Percentiles rank a stretch among this genome's conserved stretches.
Evolutionary conservation across 164 flowering plant species (phyloP).

Genomic region (Brasenia schreberi): DNA sequence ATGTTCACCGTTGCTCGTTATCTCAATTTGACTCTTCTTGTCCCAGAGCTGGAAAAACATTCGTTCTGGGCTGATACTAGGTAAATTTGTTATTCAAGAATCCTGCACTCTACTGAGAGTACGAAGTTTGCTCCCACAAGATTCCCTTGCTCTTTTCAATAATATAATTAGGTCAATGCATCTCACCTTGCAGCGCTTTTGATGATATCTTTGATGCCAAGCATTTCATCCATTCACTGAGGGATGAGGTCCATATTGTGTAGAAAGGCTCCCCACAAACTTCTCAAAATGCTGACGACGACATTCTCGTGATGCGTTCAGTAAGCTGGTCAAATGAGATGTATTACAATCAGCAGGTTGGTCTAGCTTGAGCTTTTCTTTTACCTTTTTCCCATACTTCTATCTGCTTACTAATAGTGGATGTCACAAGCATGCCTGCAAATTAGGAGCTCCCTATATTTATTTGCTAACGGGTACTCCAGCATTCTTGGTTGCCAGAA

Average conservation of each 20-base stretch:
- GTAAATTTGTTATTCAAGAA: conserved; percentile 15
- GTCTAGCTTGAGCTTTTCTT: not conserved
- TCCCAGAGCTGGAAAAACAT: conserved; percentile 86
- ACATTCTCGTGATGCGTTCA: conserved; percentile 53
- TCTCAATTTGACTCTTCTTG: conserved; percentile 68
- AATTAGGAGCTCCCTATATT: not conserved
- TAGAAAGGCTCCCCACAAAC: no score
- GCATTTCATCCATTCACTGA: conserved; percentile 72
- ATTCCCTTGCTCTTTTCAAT: not conserved
- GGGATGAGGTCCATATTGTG: conserved; percentile 84
- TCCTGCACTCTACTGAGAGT: not conserved
- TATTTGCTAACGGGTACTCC: not conserved
- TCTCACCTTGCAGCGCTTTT: conserved; percentile 45
- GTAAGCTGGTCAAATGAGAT: conserved; percentile 88
- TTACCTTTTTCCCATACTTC: not conserved
- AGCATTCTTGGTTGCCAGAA: no score
- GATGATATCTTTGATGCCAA: conserved; percentile 71
- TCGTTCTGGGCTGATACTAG: conserved; percentile 96
- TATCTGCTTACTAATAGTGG: not conserved
- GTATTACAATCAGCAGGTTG: conserved; percentile 74
- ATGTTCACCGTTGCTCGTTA: conserved; percentile 83
- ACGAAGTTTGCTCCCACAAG: not conserved
- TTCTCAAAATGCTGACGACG: conserved; percentile 31
- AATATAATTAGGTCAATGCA: not conserved
- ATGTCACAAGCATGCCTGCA: not conserved